These are phyloP conservation scores for Ephemerocybe angulata DNA, from an alignment of 768 basidiomycete genomes.

Conservation along the genomic window DNA sequence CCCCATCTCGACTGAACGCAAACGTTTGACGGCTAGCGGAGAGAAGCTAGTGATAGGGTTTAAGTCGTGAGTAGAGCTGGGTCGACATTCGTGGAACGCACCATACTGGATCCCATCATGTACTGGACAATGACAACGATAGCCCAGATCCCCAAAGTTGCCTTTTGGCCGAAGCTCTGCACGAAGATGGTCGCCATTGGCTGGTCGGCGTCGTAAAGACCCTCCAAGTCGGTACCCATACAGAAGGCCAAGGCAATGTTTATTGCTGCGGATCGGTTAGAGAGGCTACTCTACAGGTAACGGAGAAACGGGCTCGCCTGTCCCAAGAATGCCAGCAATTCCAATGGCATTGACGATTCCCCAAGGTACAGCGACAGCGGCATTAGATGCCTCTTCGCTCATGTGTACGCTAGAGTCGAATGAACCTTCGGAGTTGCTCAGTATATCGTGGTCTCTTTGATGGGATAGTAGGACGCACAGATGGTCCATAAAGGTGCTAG, in stretches of 20 bases:
- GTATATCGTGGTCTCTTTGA: not conserved
- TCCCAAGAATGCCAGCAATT: conserved; percentile 55
- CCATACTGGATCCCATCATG: conserved; percentile 60
- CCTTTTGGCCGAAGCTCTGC: conserved; percentile 38
- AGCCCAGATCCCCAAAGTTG: conserved; percentile 36
- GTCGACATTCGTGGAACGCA: conserved; percentile 14
- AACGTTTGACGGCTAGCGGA: conserved; percentile 55
- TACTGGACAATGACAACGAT: conserved; percentile 42
- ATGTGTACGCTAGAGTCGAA: conserved; percentile 63
- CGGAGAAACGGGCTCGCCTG: conserved; percentile 38
- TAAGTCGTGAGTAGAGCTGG: not conserved
- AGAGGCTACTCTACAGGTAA: not conserved
- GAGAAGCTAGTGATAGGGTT: conserved; percentile 18
- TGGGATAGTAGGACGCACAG: conserved; percentile 19
- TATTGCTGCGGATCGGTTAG: conserved; percentile 35
- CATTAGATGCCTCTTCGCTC: conserved; percentile 69
- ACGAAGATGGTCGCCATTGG: conserved; percentile 62
- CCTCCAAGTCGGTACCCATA: conserved; percentile 50
- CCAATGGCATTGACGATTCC: conserved; percentile 57
- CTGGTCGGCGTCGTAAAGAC: conserved; percentile 43
- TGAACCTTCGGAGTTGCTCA: conserved; percentile 22
- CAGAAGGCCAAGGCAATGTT: conserved; percentile 62
- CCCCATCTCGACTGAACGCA: conserved; percentile 67
- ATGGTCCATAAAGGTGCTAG: conserved; percentile 43
- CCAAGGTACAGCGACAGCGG: conserved; percentile 63